phyloP scores from a whole-genome alignment of 192 early-diverging fungal species.

The Chytriomyces sp. region DNA sequence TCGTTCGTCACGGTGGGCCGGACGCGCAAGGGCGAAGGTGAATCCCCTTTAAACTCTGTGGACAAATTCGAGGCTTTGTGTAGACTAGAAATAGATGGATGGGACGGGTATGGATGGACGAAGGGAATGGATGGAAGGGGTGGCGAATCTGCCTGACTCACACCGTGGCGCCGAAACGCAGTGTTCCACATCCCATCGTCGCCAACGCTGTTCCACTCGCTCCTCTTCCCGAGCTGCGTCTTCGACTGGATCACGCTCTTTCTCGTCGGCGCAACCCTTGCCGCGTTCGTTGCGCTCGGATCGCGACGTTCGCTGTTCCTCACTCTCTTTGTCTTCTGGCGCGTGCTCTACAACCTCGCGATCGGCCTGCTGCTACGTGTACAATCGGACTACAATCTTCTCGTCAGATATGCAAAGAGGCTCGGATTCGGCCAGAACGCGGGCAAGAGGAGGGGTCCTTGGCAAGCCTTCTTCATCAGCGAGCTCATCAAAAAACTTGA shows the following conservation, averaged over 20 bases:
- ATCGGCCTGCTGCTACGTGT: constrained; percentile 79
- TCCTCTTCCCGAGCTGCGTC: constrained; percentile 70
- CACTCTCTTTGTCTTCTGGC: constrained; percentile 82
- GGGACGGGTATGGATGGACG: no score
- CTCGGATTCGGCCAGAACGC: constrained; percentile 56
- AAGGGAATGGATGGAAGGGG: no score
- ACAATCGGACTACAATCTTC: constrained; percentile 72
- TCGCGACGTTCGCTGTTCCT: constrained; percentile 63
- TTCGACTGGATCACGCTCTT: constrained; percentile 75
- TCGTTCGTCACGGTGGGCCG: constrained; percentile 2
- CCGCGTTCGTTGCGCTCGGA: constrained; percentile 63
- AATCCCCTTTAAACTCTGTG: not conserved
- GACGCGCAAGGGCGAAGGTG: not conserved
- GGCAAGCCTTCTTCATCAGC: constrained; percentile 38
- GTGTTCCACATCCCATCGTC: constrained; percentile 78
- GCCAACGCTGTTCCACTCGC: constrained; percentile 71
- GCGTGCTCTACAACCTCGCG: constrained; percentile 83
- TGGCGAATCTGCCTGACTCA: not conserved
- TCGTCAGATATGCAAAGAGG: constrained; percentile 73
- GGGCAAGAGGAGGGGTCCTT: constrained; percentile 29
- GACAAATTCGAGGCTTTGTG: no score
- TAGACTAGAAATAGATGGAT: no score
- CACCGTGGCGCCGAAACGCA: constrained; percentile 21
- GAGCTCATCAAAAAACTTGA: constrained; percentile 43
- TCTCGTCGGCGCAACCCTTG: constrained; percentile 54